Percentiles rank a stretch among this genome's conserved stretches.
Conservation (phyloP, 2,329 filamentous ascomycete genomes). For the Penicillium sp. region DNA sequence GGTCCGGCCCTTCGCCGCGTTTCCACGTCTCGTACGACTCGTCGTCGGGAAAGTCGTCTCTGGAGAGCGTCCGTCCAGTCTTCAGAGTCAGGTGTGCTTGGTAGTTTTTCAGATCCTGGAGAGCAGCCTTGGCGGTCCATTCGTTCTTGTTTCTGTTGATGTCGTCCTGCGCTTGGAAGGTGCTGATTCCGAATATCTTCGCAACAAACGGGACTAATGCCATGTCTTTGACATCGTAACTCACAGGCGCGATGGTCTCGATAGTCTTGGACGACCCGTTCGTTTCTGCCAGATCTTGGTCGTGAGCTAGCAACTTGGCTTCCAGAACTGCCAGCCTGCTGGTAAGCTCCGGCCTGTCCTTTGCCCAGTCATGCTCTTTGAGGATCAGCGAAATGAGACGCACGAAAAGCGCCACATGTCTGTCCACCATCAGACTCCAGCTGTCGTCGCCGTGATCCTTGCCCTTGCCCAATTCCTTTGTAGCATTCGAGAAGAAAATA, state of each 20-base stretch:
- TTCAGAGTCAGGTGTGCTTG: slow-evolving; percentile 82
- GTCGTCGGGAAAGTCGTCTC: slow-evolving; percentile 84
- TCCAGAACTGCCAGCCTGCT: slow-evolving; percentile 75
- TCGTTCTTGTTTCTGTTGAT: slow-evolving; percentile 73
- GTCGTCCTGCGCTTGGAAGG: slow-evolving; percentile 77
- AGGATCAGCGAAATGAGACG: slow-evolving; percentile 76
- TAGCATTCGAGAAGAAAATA: slow-evolving; percentile 94
- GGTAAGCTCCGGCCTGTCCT: slow-evolving; percentile 80
- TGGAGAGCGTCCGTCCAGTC: slow-evolving; percentile 69
- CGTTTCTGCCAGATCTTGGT: slow-evolving; percentile 75
- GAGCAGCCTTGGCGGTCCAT: slow-evolving; percentile 89
- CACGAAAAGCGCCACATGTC: slow-evolving; percentile 92
- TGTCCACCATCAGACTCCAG: slow-evolving; percentile 88
- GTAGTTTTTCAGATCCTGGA: slow-evolving; percentile 89
- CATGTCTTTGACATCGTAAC: slow-evolving; percentile 96
- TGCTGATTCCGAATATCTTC: slow-evolving; percentile 75
- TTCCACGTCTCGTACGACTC: slow-evolving; percentile 89
- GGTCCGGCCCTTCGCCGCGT: slow-evolving; percentile 76
- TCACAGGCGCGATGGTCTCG: slow-evolving; percentile 78
- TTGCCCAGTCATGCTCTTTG: slow-evolving; percentile 77
- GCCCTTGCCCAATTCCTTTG: slow-evolving; percentile 79
- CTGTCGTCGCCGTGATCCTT: slow-evolving; percentile 74
- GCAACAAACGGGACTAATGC: slow-evolving; percentile 83
- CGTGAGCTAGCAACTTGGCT: slow-evolving; percentile 88
- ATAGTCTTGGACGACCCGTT: slow-evolving; percentile 61